These are phyloP conservation scores for Candida mesenterica DNA, from an alignment of 1,139 yeast genomes.

Conservation along the genomic window DNA sequence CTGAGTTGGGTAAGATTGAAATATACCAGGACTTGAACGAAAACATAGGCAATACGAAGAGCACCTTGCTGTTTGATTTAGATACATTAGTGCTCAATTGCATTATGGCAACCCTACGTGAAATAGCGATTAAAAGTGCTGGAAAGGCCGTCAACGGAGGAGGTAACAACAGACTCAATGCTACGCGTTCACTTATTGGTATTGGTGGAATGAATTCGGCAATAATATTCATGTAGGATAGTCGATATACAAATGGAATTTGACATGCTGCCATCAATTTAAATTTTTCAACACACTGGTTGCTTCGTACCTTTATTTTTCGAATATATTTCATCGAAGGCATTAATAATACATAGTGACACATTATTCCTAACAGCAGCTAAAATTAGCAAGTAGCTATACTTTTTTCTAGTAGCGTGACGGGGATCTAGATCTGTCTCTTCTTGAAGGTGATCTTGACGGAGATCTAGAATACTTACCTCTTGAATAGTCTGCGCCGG, in stretches of 20 bases:
- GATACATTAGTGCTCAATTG: conserved; percentile 35
- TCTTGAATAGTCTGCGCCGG: conserved; percentile 19
- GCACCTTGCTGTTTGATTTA: conserved; percentile 33
- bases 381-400: no score
- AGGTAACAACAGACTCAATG: conserved; percentile 1
- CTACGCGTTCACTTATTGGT: no score
- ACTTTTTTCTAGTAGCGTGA: conserved; percentile 25
- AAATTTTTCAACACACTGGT: no score
- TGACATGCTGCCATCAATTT: no score
- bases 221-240: conserved; percentile 1
- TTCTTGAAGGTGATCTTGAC: conserved; percentile 37
- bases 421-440: conserved; percentile 42
- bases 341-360: no score
- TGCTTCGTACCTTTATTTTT: neutral
- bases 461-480: conserved; percentile 40
- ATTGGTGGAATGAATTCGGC: conserved; percentile 1
- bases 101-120: conserved; percentile 34
- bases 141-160: conserved; percentile 10
- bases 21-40: conserved; percentile 29
- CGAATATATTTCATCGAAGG: neutral
- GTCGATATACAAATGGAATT: no score
- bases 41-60: conserved; percentile 14
- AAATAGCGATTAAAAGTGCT: conserved; percentile 28
- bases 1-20: conserved; percentile 36
- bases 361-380: no score